phyloP scores from a whole-genome alignment of 208 protist genomes.

The Sergeia podlipaevii region DNA sequence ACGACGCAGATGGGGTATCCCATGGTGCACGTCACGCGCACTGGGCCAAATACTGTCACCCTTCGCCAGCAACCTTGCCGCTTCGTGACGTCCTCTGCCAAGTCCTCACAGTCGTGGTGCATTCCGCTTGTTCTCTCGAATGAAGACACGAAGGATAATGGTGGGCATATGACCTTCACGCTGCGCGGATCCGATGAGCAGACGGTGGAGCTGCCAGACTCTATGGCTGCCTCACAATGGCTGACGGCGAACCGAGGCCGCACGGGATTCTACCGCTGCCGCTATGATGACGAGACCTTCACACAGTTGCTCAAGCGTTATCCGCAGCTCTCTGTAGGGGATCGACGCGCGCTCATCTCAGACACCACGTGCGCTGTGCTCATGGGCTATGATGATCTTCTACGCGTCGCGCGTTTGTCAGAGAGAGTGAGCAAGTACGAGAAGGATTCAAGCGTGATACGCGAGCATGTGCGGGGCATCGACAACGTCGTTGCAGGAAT shows the following conservation, averaged over 20 bases:
- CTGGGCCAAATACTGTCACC: slow-evolving; percentile 18
- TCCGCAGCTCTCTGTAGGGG: slow-evolving; percentile 25
- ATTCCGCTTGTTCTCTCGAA: slow-evolving; percentile 65
- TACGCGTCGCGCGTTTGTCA: slow-evolving; percentile 34
- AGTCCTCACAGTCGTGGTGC: slow-evolving; percentile 44
- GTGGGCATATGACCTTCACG: slow-evolving; percentile 35
- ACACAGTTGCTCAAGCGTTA: slow-evolving; percentile 42
- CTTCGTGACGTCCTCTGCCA: slow-evolving; percentile 27
- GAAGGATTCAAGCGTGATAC: slow-evolving; percentile 44
- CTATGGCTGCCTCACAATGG: slow-evolving; percentile 26
- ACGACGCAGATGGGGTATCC: slow-evolving; percentile 94
- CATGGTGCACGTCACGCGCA: slow-evolving; percentile 62
- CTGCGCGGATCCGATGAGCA: slow-evolving; percentile 38
- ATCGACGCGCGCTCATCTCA: slow-evolving; percentile 62
- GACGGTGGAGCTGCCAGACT: slow-evolving; percentile 37
- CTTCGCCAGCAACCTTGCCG: slow-evolving; percentile 68
- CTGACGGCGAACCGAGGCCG: slow-evolving; percentile 73
- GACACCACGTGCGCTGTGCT: slow-evolving; percentile 68
- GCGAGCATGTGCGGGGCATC: slow-evolving; percentile 41
- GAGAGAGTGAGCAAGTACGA: slow-evolving; percentile 38
- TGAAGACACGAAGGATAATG: slow-evolving; percentile 15
- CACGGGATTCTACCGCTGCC: slow-evolving; percentile 83
- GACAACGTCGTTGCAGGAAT: slow-evolving; percentile 29
- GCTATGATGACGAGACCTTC: slow-evolving; percentile 72
- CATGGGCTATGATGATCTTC: slow-evolving; percentile 71